These are phyloP conservation scores for Blepharisma undulans DNA, from an alignment of 169 alveolate species.

Conservation along the genomic window DNA sequence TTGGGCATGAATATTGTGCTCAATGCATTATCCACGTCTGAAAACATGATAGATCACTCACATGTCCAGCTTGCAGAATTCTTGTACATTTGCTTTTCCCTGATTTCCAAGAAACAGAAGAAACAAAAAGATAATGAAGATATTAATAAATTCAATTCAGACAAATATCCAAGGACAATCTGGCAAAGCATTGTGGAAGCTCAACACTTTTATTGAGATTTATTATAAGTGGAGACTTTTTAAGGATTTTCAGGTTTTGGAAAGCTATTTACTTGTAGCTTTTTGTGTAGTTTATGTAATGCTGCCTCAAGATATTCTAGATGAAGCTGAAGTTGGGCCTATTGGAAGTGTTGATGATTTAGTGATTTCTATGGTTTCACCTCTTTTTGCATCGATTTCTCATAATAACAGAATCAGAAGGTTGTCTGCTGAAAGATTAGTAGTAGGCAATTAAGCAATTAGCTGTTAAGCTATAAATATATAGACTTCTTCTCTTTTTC, in stretches of 20 bases:
- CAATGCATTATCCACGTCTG: background rate
- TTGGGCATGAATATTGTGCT: constrained; percentile 21
- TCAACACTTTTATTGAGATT: background rate
- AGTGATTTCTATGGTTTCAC: background rate
- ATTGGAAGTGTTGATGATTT: background rate
- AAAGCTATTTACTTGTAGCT: background rate
- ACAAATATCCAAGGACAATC: background rate
- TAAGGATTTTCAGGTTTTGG: background rate
- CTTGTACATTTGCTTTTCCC: background rate
- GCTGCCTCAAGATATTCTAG: background rate
- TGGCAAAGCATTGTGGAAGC: background rate
- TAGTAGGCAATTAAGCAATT: background rate
- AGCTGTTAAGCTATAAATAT: too few relatives aligned
- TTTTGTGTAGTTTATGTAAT: background rate
- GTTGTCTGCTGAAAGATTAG: background rate
- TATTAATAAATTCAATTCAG: background rate
- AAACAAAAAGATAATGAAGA: background rate
- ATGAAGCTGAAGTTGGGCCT: background rate
- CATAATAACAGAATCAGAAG: background rate
- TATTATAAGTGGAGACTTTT: background rate
- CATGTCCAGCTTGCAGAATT: background rate
- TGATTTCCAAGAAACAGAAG: background rate
- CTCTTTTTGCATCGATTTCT: background rate
- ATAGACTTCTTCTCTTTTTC: too few relatives aligned
- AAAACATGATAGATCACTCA: background rate